Base-by-base conservation (phyloP, 257 asterid genomes). In the Linderniella brevidens region DNA sequence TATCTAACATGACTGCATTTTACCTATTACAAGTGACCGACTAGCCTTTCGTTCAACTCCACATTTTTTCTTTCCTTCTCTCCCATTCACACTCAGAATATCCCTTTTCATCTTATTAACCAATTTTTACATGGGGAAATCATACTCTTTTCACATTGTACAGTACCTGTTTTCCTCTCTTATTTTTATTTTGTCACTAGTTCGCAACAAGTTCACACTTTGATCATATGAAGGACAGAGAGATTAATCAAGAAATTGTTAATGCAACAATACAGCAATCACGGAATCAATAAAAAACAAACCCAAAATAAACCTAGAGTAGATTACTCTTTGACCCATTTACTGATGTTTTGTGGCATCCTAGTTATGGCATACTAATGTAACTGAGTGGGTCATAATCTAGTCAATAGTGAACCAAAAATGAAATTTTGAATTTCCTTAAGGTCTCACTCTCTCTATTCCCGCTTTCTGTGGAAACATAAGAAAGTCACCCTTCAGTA, bases 241-340 rank as follows among this genome's bases (percentile, higher is more conserved):
- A 61, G 48, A 63, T 19, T 58, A 37, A 17, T 53, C 49, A 16
- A 62, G 11, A 53, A 50, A 67, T 55, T 63, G 52, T 37, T 52
- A 66, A 65, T 55, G 74, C 59, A 64, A 78, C 56, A 66, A 64
- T 58, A 65, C 69, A 54, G 64, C 93, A 63, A 70, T 70, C 86
- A 50, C 6, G 32, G 66, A 86, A 62, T 67, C 79, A 71, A 61
- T 53, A 67, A 60, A 70, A 69, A 74, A 55, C 65, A 67, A 69
- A 63, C 48, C 59, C 85, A 78, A 66, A 76, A 75, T 70, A 69
- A 74, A 71, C 64, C 64, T 76, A 75, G 68, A 71, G 15, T 42
- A 14, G 14, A n/a, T 42, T 12, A 15, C 17, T 42, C 3, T 25
- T 25, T 25, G 4, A 2, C 32, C 32, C 32, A 25, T 25, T 25